Percentiles rank a stretch among this genome's conserved stretches.
Evolutionary conservation across 805 yeast species (phyloP).

Genomic region (Starmerella khaoyaiensis): DNA sequence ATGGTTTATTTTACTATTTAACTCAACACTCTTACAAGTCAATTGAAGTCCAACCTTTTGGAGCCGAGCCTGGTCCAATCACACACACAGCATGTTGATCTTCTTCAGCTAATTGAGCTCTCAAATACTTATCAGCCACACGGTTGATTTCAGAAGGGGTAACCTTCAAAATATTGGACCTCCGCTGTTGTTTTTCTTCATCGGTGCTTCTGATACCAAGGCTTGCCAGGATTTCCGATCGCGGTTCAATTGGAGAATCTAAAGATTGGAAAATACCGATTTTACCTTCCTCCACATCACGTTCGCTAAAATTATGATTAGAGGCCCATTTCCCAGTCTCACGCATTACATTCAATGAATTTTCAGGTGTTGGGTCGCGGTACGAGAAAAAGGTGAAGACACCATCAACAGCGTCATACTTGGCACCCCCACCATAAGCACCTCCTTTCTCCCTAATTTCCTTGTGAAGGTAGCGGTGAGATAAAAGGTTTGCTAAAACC

Average conservation of each 20-base stretch:
- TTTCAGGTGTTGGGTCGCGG: constrained; percentile 79
- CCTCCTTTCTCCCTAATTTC: constrained; percentile 93
- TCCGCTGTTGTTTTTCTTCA: constrained; percentile 65
- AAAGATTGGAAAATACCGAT: constrained; percentile 79
- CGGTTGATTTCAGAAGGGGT: constrained; percentile 45
- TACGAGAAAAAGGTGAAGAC: constrained; percentile 73
- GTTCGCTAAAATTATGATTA: constrained; percentile 40
- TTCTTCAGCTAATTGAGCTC: constrained; percentile 4
- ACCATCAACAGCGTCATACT: constrained; percentile 71
- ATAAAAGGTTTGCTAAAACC: constrained; percentile 62
- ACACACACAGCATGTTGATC: constrained; percentile 14
- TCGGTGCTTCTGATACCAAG: constrained; percentile 63
- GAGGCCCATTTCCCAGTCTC: constrained; percentile 40
- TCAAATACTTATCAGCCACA: constrained; percentile 51
- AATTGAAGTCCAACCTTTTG: constrained; percentile 12
- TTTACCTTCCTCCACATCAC: constrained; percentile 79
- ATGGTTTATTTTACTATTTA: too few relatives aligned
- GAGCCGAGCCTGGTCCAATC: constrained; percentile 18
- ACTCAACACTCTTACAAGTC: too few relatives aligned
- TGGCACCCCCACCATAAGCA: constrained; percentile 94
- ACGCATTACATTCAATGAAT: constrained; percentile 50
- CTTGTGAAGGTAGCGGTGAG: constrained; percentile 73
- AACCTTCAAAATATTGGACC: constrained; percentile 61
- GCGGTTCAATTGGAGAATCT: constrained; percentile 78
- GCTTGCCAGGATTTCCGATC: constrained; percentile 56